Conservation (phyloP, 2,329 filamentous ascomycete genomes). For the Fusarium vanettenii region DNA sequence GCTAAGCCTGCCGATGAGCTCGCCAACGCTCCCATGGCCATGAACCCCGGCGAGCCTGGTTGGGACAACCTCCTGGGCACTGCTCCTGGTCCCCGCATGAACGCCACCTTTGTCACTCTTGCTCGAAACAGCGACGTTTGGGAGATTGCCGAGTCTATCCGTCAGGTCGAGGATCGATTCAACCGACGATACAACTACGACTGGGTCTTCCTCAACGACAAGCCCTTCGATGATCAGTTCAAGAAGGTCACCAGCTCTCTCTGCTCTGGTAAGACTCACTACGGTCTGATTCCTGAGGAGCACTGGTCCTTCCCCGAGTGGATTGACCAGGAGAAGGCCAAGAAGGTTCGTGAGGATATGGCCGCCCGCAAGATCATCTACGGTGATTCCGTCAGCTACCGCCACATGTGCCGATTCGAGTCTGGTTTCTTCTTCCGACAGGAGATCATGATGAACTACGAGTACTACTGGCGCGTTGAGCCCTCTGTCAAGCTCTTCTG, state of each 20-base stretch:
- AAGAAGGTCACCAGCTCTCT: constrained; percentile 90
- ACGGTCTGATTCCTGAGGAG: constrained; percentile 88
- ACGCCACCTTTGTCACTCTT: constrained; percentile 96
- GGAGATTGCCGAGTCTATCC: constrained; percentile 96
- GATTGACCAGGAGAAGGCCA: constrained; percentile 95
- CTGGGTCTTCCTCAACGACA: constrained; percentile 99
- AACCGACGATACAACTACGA: constrained; percentile 97
- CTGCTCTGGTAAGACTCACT: constrained; percentile 92
- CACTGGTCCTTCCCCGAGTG: constrained; percentile 98
- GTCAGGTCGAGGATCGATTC: constrained; percentile 97
- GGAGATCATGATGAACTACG: constrained; percentile 91
- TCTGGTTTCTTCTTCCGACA: constrained; percentile 99
- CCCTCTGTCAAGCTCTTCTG: constrained; percentile 97
- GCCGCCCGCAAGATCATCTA: constrained; percentile 95
- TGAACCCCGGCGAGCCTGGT: constrained; percentile 63
- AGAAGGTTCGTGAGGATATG: constrained; percentile 94
- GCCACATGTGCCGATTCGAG: constrained; percentile 99
- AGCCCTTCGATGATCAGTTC: constrained; percentile 92
- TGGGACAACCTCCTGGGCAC: constrained; percentile 64
- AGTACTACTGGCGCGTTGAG: constrained; percentile 99
- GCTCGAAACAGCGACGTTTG: constrained; percentile 94
- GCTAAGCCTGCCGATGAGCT: constrained; percentile 11
- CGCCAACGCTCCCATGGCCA: constrained; percentile 52
- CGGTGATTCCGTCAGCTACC: constrained; percentile 94
- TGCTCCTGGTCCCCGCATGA: constrained; percentile 80